Evolutionary conservation across 176 grass and related monocot genomes (phyloP).

Genomic region (Pharus latifolius): DNA sequence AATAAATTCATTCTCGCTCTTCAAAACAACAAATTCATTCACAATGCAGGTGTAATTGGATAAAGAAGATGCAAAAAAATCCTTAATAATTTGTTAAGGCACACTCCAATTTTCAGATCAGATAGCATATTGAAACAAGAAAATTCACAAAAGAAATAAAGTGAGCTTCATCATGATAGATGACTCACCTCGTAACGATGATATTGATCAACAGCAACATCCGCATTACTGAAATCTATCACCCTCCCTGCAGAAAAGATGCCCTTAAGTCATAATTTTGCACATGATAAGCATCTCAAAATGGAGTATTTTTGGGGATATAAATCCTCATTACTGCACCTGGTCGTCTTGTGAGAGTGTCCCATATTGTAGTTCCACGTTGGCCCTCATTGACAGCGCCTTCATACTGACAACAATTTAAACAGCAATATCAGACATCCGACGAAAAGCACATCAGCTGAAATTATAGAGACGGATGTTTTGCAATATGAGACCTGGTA

Average conservation of each 20-base stretch:
- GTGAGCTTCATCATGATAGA: background rate
- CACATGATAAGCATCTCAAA: conserved; percentile 1
- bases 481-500: conserved; percentile 48
- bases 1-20: no score
- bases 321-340: conserved; percentile 31
- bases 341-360: conserved; percentile 60
- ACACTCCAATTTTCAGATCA: background rate
- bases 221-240: conserved; percentile 95
- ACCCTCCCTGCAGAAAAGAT: conserved; percentile 51
- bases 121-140: background rate
- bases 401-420: conserved; percentile 56
- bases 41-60: background rate
- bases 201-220: conserved; percentile 90
- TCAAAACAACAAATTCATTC: background rate
- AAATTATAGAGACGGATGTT: conserved; percentile 4
- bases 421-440: background rate
- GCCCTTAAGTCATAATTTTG: background rate
- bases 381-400: conserved; percentile 75
- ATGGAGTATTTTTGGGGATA: background rate
- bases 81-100: background rate
- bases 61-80: background rate
- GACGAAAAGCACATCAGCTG: background rate
- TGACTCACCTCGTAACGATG: conserved; percentile 81
- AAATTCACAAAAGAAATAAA: conserved; percentile 9
- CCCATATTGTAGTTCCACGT: conserved; percentile 88